A percentile compares a stretch with the other conserved stretches of the same genome.
phyloP scores from a whole-genome alignment of 208 protist species.

The Leptomonas seymouri region DNA sequence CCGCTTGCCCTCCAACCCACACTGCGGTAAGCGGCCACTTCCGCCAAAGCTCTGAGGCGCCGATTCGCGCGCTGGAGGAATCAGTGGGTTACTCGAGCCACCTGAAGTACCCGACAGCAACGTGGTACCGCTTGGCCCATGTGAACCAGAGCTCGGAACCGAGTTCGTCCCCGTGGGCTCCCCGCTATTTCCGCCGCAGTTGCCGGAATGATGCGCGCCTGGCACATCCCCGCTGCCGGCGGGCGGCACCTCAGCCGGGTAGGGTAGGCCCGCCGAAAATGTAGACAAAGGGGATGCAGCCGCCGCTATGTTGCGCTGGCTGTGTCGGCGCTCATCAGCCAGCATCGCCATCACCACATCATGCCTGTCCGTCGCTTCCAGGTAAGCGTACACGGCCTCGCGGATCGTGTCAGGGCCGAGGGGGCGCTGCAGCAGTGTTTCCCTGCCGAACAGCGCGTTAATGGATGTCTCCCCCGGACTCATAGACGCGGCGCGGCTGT shows the following conservation, averaged over 20 bases:
- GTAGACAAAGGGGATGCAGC: neutral
- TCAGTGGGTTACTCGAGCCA: constrained; percentile 1
- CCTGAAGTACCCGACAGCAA: neutral
- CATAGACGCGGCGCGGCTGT: constrained; percentile 8
- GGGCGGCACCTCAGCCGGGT: too few species aligned
- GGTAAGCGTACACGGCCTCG: constrained; percentile 47
- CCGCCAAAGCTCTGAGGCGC: neutral
- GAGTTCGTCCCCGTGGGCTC: neutral
- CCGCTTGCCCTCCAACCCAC: constrained; percentile 7
- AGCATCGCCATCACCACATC: constrained; percentile 64
- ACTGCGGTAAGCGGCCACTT: neutral
- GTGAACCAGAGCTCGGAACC: neutral
- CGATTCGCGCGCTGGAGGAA: neutral
- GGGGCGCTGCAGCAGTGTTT: constrained; percentile 21
- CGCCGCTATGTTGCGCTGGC: constrained; percentile 5
- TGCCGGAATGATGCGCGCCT: neutral
- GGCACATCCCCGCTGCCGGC: neutral
- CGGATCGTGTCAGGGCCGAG: constrained; percentile 32
- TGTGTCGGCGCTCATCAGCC: constrained; percentile 30
- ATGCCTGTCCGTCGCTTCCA: constrained; percentile 44
- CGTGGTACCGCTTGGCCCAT: constrained; percentile 1
- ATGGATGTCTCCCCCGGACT: neutral
- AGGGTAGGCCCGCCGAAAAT: neutral
- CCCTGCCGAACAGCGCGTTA: neutral
- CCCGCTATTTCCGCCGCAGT: too few species aligned